Evolutionary conservation across 306 rosid genomes (phyloP).

Genomic region (Begonia loranthoides): DNA sequence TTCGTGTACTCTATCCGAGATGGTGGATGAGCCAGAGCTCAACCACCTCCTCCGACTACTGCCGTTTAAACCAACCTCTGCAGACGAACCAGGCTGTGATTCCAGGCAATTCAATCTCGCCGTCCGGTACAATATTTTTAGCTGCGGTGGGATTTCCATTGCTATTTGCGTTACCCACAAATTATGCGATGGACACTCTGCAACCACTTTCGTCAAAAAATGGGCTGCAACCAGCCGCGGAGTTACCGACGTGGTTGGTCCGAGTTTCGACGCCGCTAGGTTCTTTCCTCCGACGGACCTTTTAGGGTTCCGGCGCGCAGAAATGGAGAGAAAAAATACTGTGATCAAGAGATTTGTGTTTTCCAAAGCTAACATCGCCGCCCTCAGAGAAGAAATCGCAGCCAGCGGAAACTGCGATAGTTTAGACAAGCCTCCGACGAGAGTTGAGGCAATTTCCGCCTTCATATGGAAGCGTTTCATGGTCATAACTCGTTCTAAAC

Average conservation of each 20-base stretch:
- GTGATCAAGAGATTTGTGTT: constrained; percentile 13
- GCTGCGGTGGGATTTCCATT: constrained; percentile 8
- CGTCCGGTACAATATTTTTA: constrained; percentile 5
- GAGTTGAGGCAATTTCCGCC: constrained; percentile 26
- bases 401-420: neutral
- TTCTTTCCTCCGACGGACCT: constrained; percentile 19
- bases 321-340: constrained; percentile 3
- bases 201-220: neutral
- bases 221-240: constrained; percentile 11
- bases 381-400: constrained; percentile 7
- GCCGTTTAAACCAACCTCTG: neutral
- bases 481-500: constrained; percentile 6
- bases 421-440: constrained; percentile 11
- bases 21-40: constrained; percentile 6
- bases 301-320: neutral
- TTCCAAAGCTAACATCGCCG: constrained; percentile 2
- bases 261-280: constrained; percentile 6
- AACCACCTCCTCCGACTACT: neutral
- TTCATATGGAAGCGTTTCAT: constrained; percentile 24
- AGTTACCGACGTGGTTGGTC: neutral
- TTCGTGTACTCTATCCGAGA: neutral
- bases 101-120: neutral
- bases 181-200: constrained; percentile 2
- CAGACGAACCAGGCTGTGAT: neutral
- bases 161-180: constrained; percentile 6